A percentile compares a stretch with the other conserved stretches of the same genome.
These are phyloP conservation scores for Aureobasidium zeae DNA, from an alignment of 2,329 filamentous ascomycete genomes.

Conservation along the genomic window DNA sequence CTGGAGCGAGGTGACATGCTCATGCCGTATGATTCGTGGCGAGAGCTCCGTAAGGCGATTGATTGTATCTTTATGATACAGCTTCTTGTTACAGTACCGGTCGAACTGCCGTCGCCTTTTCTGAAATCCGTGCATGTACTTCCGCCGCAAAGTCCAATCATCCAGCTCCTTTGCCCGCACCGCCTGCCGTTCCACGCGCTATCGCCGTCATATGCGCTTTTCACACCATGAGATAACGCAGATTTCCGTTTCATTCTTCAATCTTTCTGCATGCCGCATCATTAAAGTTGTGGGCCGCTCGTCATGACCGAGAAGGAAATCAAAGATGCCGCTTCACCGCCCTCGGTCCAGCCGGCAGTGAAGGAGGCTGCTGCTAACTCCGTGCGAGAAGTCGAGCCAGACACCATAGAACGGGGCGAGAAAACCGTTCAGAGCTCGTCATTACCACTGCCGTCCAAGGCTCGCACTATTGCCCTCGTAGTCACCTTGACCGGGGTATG, in stretches of 20 bases:
- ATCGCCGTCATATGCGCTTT: neutral
- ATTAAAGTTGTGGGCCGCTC: neutral
- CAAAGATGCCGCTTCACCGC: neutral
- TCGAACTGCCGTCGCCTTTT: constrained; percentile 2
- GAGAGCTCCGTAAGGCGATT: too few relatives aligned
- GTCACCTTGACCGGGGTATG: constrained; percentile 24
- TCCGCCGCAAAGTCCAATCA: constrained; percentile 1
- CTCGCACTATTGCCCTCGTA: constrained; percentile 25
- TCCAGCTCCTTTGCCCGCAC: constrained; percentile 3
- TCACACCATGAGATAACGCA: neutral
- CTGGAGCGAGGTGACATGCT: too few relatives aligned
- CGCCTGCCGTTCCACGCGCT: neutral
- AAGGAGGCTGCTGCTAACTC: neutral
- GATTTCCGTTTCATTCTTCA: neutral
- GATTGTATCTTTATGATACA: too few relatives aligned
- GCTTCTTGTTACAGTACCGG: too few relatives aligned
- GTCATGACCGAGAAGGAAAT: constrained; percentile 5
- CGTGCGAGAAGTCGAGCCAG: neutral
- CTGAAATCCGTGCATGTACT: neutral
- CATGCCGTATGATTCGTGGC: too few relatives aligned
- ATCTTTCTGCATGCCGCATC: neutral
- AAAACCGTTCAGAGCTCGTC: neutral
- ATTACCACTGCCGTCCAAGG: constrained; percentile 20
- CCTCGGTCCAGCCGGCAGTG: neutral
- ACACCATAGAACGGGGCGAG: neutral